phyloP scores from a whole-genome alignment of 805 yeast genomes.

The Candida maris region DNA sequence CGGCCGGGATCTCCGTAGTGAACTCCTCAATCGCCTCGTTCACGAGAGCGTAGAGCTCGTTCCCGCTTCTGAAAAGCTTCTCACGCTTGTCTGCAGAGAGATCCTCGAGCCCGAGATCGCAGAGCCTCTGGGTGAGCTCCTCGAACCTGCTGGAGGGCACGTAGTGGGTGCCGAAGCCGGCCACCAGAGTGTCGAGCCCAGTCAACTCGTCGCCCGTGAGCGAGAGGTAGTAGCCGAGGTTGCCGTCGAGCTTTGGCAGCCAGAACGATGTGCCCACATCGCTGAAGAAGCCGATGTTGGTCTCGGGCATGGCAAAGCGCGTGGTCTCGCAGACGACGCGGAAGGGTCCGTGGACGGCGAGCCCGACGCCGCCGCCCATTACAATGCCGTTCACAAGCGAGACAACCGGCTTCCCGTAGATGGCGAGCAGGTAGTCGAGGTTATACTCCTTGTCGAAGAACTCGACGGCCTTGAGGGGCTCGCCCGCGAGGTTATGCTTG shows the following conservation, averaged over 20 bases:
- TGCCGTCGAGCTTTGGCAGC: constrained; percentile 75
- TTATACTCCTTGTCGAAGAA: constrained; percentile 81
- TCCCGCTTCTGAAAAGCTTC: constrained; percentile 18
- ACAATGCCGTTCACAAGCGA: constrained; percentile 86
- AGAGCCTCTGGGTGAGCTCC: constrained; percentile 60
- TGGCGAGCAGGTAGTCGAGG: constrained; percentile 71
- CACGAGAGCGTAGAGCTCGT: constrained; percentile 52
- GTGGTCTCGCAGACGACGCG: constrained; percentile 91
- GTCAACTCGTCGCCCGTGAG: constrained; percentile 75
- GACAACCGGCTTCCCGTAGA: constrained; percentile 86
- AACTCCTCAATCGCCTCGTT: constrained; percentile 78
- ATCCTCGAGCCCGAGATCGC: constrained; percentile 44
- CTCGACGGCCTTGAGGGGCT: constrained; percentile 47
- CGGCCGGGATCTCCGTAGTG: constrained; percentile 60
- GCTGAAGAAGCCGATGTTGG: constrained; percentile 93
- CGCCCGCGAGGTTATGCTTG: constrained; percentile 45
- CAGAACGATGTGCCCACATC: constrained; percentile 95
- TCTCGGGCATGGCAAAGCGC: constrained; percentile 95
- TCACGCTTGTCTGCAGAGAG: constrained; percentile 16
- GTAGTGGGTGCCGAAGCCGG: constrained; percentile 90
- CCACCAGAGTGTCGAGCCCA: constrained; percentile 77
- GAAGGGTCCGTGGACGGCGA: constrained; percentile 86
- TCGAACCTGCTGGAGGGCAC: constrained; percentile 63
- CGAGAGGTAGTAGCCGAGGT: constrained; percentile 81
- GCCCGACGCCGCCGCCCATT: constrained; percentile 98